Base-by-base conservation (phyloP, 2,329 filamentous ascomycete genomes). In the Penicillium palitans region DNA sequence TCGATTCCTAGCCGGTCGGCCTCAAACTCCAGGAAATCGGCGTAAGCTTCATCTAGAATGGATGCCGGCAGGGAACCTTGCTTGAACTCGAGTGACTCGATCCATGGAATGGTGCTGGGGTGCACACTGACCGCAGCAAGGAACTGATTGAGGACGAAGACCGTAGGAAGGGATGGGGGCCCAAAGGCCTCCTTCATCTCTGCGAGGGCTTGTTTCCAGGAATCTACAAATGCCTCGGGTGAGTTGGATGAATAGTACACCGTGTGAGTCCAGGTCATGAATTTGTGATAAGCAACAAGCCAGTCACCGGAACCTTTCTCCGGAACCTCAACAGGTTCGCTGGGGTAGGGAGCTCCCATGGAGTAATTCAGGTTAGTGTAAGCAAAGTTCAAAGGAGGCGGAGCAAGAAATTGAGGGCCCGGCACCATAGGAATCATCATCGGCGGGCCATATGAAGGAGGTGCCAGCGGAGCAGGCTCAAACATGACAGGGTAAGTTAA, bases 1-100 rank as follows among this genome's bases (percentile, higher is more conserved):
- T 25, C 31, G 15, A 6, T 24, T 48, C 19, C 31, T 19, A 52
- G 50, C 19, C 50, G 29, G 5, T n/a, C 17, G 10, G 50, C 29
- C 19, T 52, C 50, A 15, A 52, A 52, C 39, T 45, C 50, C 27
- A 52, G 27, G 17, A 52, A 52, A 35, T 52, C 50, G 0, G 29
- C 19, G 6, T n/a, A 52, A 10, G 50, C 50, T 52, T 52, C 50
- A 15, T 52, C 39, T 4, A 52, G 39, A 5, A 52, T 52, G 1
- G 50, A 52, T 19, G 27, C 9, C 5, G 50, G 50, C 0, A 52
- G 39, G 10, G 29, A 25, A 6, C 50, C 50, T 21, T n/a, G 25
- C 2, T 45, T 29, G 6, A 52, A 52, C 5, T 19, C 19, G 6
- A 52, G 50, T 4, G 50, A 52, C 15, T 45, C 19, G n/a, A 52